Percentiles rank a stretch among this genome's conserved stretches.
phyloP scores from a whole-genome alignment of 2,329 filamentous ascomycete species.

The Aureobasidium sp. region DNA sequence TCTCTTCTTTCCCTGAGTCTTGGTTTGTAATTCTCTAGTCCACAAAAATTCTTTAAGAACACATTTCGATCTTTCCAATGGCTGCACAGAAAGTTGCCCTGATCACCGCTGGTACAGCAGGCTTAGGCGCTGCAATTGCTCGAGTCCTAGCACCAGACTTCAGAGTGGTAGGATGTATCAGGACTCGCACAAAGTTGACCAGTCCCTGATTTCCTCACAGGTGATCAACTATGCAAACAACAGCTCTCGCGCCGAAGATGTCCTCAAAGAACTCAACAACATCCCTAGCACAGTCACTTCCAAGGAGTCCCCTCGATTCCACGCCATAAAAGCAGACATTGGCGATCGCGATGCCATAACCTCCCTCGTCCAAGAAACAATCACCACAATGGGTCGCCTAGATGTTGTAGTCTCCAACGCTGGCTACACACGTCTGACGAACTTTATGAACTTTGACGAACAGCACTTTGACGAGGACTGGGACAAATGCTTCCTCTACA shows the following conservation, averaged over 20 bases:
- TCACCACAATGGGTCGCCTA: conserved; percentile 39
- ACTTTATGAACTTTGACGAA: conserved; percentile 44
- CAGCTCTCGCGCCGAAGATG: conserved; percentile 31
- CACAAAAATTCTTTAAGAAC: neutral
- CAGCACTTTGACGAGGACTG: conserved; percentile 52
- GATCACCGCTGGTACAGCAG: conserved; percentile 43
- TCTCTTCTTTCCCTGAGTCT: neutral
- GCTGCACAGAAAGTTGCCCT: conserved; percentile 19
- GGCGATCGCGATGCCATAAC: conserved; percentile 36
- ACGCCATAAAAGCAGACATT: conserved; percentile 41
- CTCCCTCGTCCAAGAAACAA: conserved; percentile 37
- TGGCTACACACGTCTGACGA: conserved; percentile 35
- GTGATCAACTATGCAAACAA: conserved; percentile 40
- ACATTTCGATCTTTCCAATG: neutral
- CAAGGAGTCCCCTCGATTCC: conserved; percentile 31
- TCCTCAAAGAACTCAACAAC: conserved; percentile 36
- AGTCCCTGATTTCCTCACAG: neutral
- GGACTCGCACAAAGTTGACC: too few relatives aligned
- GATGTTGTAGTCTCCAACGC: conserved; percentile 40
- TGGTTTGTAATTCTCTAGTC: neutral
- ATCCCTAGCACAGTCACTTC: conserved; percentile 21
- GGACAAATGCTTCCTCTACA: conserved; percentile 54
- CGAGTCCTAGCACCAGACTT: conserved; percentile 41
- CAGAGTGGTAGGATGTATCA: conserved; percentile 32
- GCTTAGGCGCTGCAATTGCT: conserved; percentile 42